phyloP scores from a whole-genome alignment of 257 asterid species.

The Ophiorrhiza pumila region DNA sequence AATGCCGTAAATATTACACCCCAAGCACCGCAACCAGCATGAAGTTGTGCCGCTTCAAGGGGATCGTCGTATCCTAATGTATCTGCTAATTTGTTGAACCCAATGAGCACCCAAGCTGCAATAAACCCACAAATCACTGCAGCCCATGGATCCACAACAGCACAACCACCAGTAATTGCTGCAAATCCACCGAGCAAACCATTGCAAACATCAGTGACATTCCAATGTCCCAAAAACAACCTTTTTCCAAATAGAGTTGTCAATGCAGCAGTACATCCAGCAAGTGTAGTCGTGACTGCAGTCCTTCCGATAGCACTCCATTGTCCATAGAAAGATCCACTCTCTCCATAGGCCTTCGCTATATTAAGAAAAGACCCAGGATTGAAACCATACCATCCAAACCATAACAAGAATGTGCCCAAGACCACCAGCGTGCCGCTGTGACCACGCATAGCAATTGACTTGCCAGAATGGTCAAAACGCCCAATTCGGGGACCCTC shows the following conservation, averaged over 20 bases:
- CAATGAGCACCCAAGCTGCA: constrained; percentile 48
- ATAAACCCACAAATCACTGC: constrained; percentile 47
- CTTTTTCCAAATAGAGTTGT: constrained; percentile 47
- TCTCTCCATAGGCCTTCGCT: constrained; percentile 23
- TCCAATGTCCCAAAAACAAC: constrained; percentile 38
- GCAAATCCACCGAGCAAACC: constrained; percentile 52
- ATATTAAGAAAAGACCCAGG: constrained; percentile 42
- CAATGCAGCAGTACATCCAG: constrained; percentile 50
- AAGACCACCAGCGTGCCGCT: constrained; percentile 44
- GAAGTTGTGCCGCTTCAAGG: constrained; percentile 54
- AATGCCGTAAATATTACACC: constrained; percentile 47
- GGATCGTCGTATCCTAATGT: constrained; percentile 43
- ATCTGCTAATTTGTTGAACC: constrained; percentile 41
- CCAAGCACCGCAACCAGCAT: constrained; percentile 57
- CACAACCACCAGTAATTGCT: constrained; percentile 46
- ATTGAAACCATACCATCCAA: constrained; percentile 54
- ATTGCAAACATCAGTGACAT: constrained; percentile 46
- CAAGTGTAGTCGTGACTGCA: constrained; percentile 46
- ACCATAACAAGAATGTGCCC: constrained; percentile 45
- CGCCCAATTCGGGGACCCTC: constrained; percentile 54
- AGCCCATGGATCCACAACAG: constrained; percentile 57
- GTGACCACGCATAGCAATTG: constrained; percentile 37
- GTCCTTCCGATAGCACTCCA: constrained; percentile 57
- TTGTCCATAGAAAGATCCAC: constrained; percentile 42
- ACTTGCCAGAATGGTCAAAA: constrained; percentile 35